Evolutionary conservation across 371 early-diverging fungal species (phyloP).

Genomic region (Apophysomyces variabilis): DNA sequence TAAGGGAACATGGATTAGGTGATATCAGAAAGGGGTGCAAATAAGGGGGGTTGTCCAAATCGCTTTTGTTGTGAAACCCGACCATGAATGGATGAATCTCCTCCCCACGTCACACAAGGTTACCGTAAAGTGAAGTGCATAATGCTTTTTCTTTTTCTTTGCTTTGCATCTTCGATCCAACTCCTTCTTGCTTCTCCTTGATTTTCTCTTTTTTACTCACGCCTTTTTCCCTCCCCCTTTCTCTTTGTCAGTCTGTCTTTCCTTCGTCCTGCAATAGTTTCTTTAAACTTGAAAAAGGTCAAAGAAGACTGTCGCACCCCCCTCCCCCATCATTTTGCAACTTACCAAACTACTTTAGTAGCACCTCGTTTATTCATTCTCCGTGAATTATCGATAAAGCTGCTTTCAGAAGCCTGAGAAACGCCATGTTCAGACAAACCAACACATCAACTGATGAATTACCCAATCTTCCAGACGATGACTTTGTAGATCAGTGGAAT

Average conservation of each 20-base stretch:
- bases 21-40: not conserved
- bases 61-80: not conserved
- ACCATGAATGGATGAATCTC: not conserved
- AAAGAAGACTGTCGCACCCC: too few species aligned
- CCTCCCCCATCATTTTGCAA: not conserved
- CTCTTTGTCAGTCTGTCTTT: not conserved
- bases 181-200: constrained; percentile 10
- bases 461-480: constrained; percentile 23
- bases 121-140: constrained; percentile 3
- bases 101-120: constrained; percentile 5
- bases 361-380: not conserved
- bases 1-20: not conserved
- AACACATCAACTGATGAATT: constrained; percentile 37
- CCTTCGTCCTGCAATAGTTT: not conserved
- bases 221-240: not conserved
- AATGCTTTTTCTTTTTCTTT: constrained; percentile 7
- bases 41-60: not conserved
- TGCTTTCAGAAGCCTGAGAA: not conserved
- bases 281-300: not conserved
- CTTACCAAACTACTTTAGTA: not conserved
- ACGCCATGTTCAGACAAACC: constrained; percentile 24
- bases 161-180: constrained; percentile 11
- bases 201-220: constrained; percentile 7
- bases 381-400: not conserved
- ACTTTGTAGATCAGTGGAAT: constrained; percentile 37